phyloP scores from a whole-genome alignment of 2,329 filamentous ascomycete genomes.

The Chaetomium sp. region DNA sequence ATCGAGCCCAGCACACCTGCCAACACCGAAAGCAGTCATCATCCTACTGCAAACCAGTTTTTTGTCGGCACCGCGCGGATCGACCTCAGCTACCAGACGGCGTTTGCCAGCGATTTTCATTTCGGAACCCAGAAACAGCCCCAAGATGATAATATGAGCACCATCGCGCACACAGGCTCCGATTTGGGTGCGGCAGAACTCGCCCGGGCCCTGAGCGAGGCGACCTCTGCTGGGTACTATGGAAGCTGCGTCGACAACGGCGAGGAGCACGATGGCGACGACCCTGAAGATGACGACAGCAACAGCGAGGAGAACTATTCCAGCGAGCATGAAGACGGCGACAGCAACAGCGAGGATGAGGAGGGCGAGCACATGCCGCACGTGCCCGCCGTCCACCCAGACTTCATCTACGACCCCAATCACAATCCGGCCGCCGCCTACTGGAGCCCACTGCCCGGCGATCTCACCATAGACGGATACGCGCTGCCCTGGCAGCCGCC shows the following conservation, averaged over 20 bases:
- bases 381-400: background rate
- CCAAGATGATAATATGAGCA: background rate
- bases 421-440: conserved; percentile 1
- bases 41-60: too few relatives aligned
- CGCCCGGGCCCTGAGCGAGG: background rate
- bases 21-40: background rate
- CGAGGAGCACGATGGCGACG: background rate
- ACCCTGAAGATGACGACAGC: background rate
- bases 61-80: background rate
- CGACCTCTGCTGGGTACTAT: background rate
- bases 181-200: background rate
- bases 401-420: background rate
- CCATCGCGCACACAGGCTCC: background rate
- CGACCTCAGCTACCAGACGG: background rate
- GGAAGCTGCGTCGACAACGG: background rate
- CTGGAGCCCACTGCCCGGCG: background rate
- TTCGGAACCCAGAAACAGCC: background rate
- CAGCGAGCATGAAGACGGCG: background rate
- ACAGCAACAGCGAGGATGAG: background rate
- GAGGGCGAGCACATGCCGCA: conserved; percentile 3
- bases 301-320: background rate
- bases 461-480: background rate
- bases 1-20: background rate
- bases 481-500: background rate
- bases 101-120: background rate